Evolutionary conservation across 192 early-diverging fungal genomes (phyloP).

Genomic region (Coemansia sp.): DNA sequence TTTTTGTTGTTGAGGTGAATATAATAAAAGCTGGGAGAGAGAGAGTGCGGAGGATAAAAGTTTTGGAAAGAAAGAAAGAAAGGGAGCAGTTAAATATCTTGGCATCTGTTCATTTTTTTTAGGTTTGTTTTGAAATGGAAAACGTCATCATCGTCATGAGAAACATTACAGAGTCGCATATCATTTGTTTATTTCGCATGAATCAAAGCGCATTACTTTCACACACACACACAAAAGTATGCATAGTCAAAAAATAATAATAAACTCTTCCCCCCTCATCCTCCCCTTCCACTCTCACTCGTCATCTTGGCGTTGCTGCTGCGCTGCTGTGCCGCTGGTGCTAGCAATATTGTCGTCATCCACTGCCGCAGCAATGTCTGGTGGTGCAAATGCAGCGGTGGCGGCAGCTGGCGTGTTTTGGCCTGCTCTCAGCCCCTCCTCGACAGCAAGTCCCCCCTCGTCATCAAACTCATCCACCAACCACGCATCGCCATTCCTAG

Average conservation of each 20-base stretch:
- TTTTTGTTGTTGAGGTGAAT: too few relatives aligned
- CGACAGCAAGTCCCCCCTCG: neutral
- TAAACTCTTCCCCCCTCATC: too few relatives aligned
- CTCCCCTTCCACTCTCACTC: too few relatives aligned
- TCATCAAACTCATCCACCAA: constrained; percentile 12
- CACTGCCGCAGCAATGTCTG: neutral
- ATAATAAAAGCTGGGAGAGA: too few relatives aligned
- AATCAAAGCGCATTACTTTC: constrained; percentile 1
- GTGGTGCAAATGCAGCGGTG: too few relatives aligned
- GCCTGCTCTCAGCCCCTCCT: constrained; percentile 1
- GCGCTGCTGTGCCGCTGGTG: neutral
- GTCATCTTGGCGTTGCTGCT: too few relatives aligned
- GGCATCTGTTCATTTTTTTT: too few relatives aligned
- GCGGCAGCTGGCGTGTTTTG: neutral
- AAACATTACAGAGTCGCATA: neutral
- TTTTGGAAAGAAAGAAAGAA: too few relatives aligned
- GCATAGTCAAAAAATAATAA: too few relatives aligned
- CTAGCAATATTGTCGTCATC: neutral
- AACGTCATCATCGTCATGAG: neutral
- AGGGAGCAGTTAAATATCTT: neutral
- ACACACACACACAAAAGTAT: too few relatives aligned
- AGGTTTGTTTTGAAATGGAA: too few relatives aligned
- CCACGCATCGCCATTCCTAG: constrained; percentile 1
- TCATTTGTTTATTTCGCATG: neutral
- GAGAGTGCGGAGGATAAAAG: too few relatives aligned